A percentile compares a stretch with the other conserved stretches of the same genome.
Conservation (phyloP, 495 filamentous ascomycete species). For the Talaromyces thailandensis region DNA sequence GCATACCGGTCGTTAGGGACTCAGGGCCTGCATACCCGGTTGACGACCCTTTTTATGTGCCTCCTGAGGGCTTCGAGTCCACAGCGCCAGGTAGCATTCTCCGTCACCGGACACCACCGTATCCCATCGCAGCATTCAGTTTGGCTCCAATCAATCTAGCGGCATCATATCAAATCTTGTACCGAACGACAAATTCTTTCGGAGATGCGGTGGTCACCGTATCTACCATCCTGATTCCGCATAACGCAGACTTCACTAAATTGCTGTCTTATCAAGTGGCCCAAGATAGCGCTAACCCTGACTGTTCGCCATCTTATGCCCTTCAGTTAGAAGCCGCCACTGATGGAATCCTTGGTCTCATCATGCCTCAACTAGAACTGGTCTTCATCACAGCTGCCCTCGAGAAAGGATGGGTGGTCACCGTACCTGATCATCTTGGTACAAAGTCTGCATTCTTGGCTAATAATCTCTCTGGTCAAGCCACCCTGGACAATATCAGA, state of each 20-base stretch:
- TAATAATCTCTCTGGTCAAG: slow-evolving; percentile 32
- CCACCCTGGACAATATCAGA: slow-evolving; percentile 37
- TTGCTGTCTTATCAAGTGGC: slow-evolving; percentile 38
- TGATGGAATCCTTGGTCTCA: slow-evolving; percentile 12
- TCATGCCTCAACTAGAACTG: slow-evolving; percentile 16
- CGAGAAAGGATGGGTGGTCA: slow-evolving; percentile 35
- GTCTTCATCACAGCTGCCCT: slow-evolving; percentile 23
- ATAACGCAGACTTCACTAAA: slow-evolving; percentile 17
- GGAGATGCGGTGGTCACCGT: slow-evolving; percentile 37
- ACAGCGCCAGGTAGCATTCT: slow-evolving; percentile 33
- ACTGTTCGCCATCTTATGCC: slow-evolving; percentile 14
- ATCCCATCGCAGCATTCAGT: slow-evolving; percentile 22
- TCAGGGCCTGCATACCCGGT: neutral
- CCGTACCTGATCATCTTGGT: slow-evolving; percentile 39
- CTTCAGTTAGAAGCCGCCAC: slow-evolving; percentile 11
- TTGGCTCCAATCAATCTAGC: slow-evolving; percentile 21
- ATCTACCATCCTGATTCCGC: slow-evolving; percentile 39
- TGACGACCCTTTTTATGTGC: slow-evolving; percentile 37
- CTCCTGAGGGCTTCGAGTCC: slow-evolving; percentile 28
- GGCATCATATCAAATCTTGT: slow-evolving; percentile 40
- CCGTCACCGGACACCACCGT: slow-evolving; percentile 24
- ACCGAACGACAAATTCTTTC: slow-evolving; percentile 36
- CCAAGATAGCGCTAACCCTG: slow-evolving; percentile 31
- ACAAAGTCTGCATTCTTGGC: slow-evolving; percentile 31
- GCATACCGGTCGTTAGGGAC: neutral